Evolutionary conservation across 257 asterid species (phyloP).

Genomic region (Nicotiana obtusifolia): DNA sequence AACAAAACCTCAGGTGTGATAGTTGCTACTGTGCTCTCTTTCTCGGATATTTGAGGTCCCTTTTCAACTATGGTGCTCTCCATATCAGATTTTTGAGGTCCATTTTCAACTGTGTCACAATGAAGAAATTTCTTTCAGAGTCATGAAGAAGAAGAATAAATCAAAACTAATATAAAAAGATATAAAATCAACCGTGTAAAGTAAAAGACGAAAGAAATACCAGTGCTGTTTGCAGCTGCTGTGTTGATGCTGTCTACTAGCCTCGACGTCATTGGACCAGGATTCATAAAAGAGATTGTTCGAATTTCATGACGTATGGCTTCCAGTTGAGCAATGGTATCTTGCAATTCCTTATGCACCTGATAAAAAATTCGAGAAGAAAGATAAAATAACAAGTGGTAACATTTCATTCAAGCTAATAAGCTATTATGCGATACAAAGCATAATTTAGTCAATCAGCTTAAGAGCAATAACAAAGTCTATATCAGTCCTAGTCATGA

Average conservation of each 20-base stretch:
- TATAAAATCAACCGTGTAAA: not conserved
- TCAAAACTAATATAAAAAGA: not conserved
- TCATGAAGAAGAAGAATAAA: not conserved
- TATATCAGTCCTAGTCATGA: not conserved
- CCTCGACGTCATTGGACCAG: constrained; percentile 63
- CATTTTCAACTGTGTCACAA: constrained; percentile 25
- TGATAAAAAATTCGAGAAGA: constrained; percentile 17
- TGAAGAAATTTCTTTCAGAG: constrained; percentile 5
- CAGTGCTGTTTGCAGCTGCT: constrained; percentile 24
- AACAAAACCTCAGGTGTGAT: constrained; percentile 42
- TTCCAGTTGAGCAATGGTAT: constrained; percentile 75
- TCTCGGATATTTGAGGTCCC: constrained; percentile 29
- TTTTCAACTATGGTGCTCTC: constrained; percentile 26
- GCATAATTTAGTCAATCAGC: not conserved
- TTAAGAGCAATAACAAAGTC: not conserved
- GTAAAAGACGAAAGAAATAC: constrained; percentile 23
- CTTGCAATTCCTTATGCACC: constrained; percentile 92
- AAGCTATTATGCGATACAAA: not conserved
- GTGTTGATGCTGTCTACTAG: constrained; percentile 52
- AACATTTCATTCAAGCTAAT: not conserved
- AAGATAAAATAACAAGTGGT: not conserved
- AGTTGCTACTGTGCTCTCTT: constrained; percentile 23
- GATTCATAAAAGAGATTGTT: constrained; percentile 59
- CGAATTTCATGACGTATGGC: constrained; percentile 85
- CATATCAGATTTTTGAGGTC: constrained; percentile 25